Evolutionary conservation across 441 rosid genomes (phyloP), one percentile per base, ranked within the genome.

Genomic region (Brassica balearica): DNA sequence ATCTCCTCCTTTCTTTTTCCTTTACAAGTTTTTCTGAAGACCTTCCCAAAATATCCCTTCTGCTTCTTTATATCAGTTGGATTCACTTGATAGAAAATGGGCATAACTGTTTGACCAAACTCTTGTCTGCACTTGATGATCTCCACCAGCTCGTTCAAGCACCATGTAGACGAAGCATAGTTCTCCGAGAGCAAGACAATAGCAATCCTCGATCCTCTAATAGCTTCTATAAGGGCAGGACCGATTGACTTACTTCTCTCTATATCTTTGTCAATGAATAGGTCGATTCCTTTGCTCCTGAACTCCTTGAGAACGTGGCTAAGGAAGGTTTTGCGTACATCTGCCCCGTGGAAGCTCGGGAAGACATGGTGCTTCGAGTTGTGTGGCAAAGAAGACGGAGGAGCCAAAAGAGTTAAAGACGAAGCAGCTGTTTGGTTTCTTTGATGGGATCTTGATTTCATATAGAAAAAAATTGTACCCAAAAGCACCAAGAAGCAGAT

Each of bases 281-380:
- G 5, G 2, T 56, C 25, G 25, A 56, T 56, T 56, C 25, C 61
- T 56, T 56, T 56, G 25, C 25, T 56, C 2, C 6, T 8, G 4
- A 56, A 3, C 27, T 8, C 25, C 61, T 17, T 19, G 25, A 19
- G 5, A 19, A 56, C 1, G 25, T 56, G 25, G 23, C 61, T 56
- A 2, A 56, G 25, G 0, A 56, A 2, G 61, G 10, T 2, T 19
- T 1, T 56, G 25, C 61, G 61, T 2, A 56, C 61, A 56, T 56
- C 61, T 56, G 12, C 25, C 12, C 61, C 61, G 12, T 56, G 61
- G 61, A 56, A 56, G 61, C 61, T 56, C 3, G 61, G 61, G 61
- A 56, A 56, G 22, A 56, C 61, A 3, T 56, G 61, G 1, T 56
- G 22, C 8, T 8, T 3, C 11, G 12, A 19, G 19, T 8, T 19